These are phyloP conservation scores for Hypomyces rosellus DNA, from an alignment of 2,329 filamentous ascomycete species.

Conservation along the genomic window DNA sequence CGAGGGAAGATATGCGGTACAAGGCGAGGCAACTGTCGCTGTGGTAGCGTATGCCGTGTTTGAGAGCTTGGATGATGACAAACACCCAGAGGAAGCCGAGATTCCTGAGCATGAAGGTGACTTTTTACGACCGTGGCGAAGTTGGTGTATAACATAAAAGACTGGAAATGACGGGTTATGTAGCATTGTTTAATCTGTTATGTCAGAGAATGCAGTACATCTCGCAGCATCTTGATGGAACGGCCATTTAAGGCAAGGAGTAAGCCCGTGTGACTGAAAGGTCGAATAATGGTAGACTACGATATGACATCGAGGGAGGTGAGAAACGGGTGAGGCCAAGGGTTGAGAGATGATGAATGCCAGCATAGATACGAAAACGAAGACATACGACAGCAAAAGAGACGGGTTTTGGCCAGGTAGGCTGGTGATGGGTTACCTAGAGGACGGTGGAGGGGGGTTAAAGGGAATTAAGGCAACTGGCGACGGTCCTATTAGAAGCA, in stretches of 20 bases:
- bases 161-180: no score
- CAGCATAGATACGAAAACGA: constrained; percentile 28
- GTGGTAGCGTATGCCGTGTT: no score
- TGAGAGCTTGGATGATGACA: no score
- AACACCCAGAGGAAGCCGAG: no score
- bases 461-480: constrained; percentile 22
- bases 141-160: no score
- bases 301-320: constrained; percentile 22
- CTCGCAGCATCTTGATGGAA: no score
- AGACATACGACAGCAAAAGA: constrained; percentile 27
- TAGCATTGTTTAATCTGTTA: no score
- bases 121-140: no score
- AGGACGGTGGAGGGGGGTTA: constrained; percentile 29
- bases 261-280: constrained; percentile 22
- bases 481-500: constrained; percentile 14
- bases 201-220: no score
- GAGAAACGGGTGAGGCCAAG: constrained; percentile 17
- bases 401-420: constrained; percentile 19
- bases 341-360: constrained; percentile 27
- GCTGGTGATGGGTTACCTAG: constrained; percentile 20
- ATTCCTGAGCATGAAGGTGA: no score
- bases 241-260: neutral
- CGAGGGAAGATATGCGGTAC: no score
- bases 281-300: constrained; percentile 19
- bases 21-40: no score